Conservation (phyloP, 2,329 filamentous ascomycete species). For the Chaetomium olivaceum region DNA sequence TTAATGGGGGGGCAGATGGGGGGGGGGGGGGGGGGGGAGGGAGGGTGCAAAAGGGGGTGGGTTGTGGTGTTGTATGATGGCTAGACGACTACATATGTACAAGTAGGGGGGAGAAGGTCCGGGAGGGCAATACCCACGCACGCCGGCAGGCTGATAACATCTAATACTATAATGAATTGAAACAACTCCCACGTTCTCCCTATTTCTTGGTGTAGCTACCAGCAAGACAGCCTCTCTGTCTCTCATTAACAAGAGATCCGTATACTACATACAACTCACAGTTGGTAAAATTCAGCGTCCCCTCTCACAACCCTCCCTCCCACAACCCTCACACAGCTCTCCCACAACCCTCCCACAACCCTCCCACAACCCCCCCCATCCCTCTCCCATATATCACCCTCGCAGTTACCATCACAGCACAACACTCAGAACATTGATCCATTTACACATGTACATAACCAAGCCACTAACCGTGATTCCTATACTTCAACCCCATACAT, state of each 20-base stretch:
- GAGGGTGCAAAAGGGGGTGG: too few species aligned
- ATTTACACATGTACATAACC: not conserved
- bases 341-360: not conserved
- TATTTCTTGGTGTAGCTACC: not conserved
- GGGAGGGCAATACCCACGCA: too few species aligned
- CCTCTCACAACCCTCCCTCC: not conserved
- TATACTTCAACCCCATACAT: not conserved
- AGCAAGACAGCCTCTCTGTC: not conserved
- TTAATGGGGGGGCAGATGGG: not conserved
- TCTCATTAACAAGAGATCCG: not conserved
- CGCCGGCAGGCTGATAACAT: not conserved
- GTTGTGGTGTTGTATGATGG: too few species aligned
- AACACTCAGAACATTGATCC: not conserved
- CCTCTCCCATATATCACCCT: not conserved
- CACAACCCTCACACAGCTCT: not conserved
- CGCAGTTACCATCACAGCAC: not conserved
- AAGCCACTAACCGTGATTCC: not conserved
- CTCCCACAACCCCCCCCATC: too few species aligned
- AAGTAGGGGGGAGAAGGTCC: too few species aligned
- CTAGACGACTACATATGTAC: too few species aligned
- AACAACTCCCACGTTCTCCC: not conserved
- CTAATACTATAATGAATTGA: constrained; percentile 8
- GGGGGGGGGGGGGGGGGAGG: too few species aligned
- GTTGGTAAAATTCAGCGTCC: not conserved
- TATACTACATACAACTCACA: too few species aligned